A percentile compares a stretch with the other conserved stretches of the same genome.
These are phyloP conservation scores for Nothophaeocryptopus gaeumannii DNA, from an alignment of 2,329 filamentous ascomycete species.

Conservation along the genomic window DNA sequence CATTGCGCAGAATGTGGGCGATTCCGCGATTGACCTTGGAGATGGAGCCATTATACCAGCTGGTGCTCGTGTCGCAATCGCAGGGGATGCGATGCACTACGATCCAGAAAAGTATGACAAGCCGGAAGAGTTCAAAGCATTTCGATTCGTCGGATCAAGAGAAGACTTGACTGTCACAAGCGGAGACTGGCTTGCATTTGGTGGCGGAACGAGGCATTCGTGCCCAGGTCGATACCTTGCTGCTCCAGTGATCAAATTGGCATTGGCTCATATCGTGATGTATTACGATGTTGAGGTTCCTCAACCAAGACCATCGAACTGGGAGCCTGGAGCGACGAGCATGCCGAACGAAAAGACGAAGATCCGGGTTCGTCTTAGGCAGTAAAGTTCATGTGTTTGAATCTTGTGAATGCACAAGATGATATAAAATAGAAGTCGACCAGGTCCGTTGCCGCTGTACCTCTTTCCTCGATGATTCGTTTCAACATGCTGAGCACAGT, in stretches of 20 bases:
- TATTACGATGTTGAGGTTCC: conserved; percentile 36
- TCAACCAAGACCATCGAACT: neutral
- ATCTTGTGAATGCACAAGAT: no score
- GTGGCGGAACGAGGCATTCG: no score
- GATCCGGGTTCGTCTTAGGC: no score
- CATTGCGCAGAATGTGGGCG: no score
- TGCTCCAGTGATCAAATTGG: conserved; percentile 46
- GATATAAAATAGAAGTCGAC: no score
- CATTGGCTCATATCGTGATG: conserved; percentile 41
- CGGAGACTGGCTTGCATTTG: no score
- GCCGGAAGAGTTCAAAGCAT: conserved; percentile 26
- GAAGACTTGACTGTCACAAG: neutral
- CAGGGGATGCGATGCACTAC: conserved; percentile 21
- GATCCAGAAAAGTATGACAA: conserved; percentile 26
- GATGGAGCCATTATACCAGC: conserved; percentile 22
- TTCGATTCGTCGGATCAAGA: conserved; percentile 24
- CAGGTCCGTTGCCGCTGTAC: no score
- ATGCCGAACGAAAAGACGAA: no score
- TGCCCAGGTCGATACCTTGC: conserved; percentile 33
- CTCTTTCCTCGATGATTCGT: no score
- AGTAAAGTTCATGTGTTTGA: no score
- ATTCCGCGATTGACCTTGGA: conserved; percentile 17
- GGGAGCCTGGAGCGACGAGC: no score
- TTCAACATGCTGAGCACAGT: no score
- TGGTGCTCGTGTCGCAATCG: conserved; percentile 23